Base-by-base conservation (phyloP, 306 rosid genomes). In the Crotalaria pallida region DNA sequence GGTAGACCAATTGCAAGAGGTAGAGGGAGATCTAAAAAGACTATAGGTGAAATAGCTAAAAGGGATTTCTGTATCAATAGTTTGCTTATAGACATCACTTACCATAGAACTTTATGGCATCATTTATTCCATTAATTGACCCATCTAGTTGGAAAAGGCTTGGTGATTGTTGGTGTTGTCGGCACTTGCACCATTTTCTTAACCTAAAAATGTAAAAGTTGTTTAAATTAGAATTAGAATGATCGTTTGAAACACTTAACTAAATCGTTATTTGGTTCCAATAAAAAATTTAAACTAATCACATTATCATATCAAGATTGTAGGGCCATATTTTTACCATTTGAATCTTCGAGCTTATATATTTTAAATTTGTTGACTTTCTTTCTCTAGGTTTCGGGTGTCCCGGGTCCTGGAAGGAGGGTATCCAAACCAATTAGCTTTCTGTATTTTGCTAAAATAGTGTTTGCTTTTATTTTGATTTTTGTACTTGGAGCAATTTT, bases 401-500 rank as follows among this genome's bases (percentile, higher is more conserved):
- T 48, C 70, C 52, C 69, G 7, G 69, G 19, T 61, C 75, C 18
- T 58, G 48, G 47, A 76, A 65, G 51, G 73, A 65, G 23, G 40
- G 72, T 29, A 33, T 65, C 80, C 29, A 71, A 73, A 17, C 89
- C 83, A 59, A 69, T 87, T 73, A 64, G 78, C 73, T 47, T 36
- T 45, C 0, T 50, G 24, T 88, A 87, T 75, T 53, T 88, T 24
- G 84, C 81, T 67, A 91, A 87, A 77, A 83, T 85, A 66, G 3
- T 84, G 19, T 13, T 80, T 22, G 97, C 91, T 76, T 85, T 87
- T 71, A 26, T 77, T 77, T 71, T 88, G 59, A 73, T 87, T 23
- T 91, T 91, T 75, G 76, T 85, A 7, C 84, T 91, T 11, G 91
- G 86, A 55, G 87, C 88, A 58, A 58, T 85, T 49, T 79, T 88